Base-by-base conservation (phyloP, 192 early-diverging fungal genomes). In the Cladochytrium replicatum region DNA sequence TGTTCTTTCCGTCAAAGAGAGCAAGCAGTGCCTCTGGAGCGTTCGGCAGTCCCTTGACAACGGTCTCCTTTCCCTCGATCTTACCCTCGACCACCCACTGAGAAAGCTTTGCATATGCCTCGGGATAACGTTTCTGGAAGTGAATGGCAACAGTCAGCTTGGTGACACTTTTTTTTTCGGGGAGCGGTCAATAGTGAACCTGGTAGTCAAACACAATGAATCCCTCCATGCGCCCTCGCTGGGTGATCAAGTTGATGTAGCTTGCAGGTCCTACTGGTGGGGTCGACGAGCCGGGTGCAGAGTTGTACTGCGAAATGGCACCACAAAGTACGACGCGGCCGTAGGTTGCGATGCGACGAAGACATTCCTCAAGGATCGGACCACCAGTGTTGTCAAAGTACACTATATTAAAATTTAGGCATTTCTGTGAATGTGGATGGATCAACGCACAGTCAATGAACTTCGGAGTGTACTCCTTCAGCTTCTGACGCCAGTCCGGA, bases 351-450 rank as follows among this genome's bases (percentile, higher is more conserved):
- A 83, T 68, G 24, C 68, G 53, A 8, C 60, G 54, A 17, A 94
- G 62, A 4, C 69, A 82, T 15, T 70, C 72, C 11, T 92, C 89
- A 5, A 94, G 68, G 46, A 74, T 76, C 60, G 84, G 79, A 28
- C 89, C 91, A 39, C 83, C 85, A 22, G 90, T 84, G 32, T 85
- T 76, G 45, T 92, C 87, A 63, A 82, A 90, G 57, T 91, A 91
- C 41, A 77, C 54, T n/a, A n/a, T n/a, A n/a, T n/a, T n/a, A n/a
- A n/a, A n/a, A n/a, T n/a, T n/a, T n/a, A n/a, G n/a, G n/a, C n/a
- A n/a, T n/a, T n/a, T n/a, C n/a, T n/a, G n/a, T n/a, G n/a, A n/a
- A n/a, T n/a, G n/a, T n/a, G n/a, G n/a, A n/a, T n/a, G n/a, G n/a
- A n/a, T n/a, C n/a, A n/a, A n/a, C n/a, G n/a, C n/a, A 91, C 76